phyloP scores from a whole-genome alignment of 352 stramenopile genomes.

The Phytophthora sp. region DNA sequence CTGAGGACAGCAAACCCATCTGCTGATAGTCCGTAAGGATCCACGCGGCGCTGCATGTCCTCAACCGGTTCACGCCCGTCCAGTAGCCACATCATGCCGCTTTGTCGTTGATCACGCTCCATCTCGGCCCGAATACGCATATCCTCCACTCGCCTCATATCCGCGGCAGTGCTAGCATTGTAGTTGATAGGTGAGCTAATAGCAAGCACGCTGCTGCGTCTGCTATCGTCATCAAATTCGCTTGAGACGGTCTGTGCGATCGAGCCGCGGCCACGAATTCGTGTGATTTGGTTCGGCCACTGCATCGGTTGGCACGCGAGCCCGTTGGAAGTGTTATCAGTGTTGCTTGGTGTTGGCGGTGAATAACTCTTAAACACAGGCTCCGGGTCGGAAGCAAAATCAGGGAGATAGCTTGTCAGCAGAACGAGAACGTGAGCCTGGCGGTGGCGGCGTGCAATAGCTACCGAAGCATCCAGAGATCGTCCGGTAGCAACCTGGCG shows the following conservation, averaged over 20 bases:
- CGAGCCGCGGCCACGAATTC: constrained; percentile 26
- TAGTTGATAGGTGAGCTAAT: constrained; percentile 36
- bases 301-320: constrained; percentile 5
- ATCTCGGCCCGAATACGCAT: constrained; percentile 40
- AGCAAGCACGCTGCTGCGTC: constrained; percentile 30
- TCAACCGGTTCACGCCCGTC: constrained; percentile 44
- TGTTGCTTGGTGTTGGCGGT: constrained; percentile 3
- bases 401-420: constrained; percentile 68
- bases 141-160: constrained; percentile 16
- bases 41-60: constrained; percentile 38
- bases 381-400: constrained; percentile 44
- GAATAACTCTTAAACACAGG: constrained; percentile 18
- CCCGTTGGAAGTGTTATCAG: not conserved
- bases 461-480: constrained; percentile 56
- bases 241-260: constrained; percentile 46
- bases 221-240: constrained; percentile 37
- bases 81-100: constrained; percentile 46
- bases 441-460: constrained; percentile 51
- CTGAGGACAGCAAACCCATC: constrained; percentile 41
- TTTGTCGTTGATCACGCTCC: constrained; percentile 35
- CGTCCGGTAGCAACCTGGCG: constrained; percentile 25
- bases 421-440: constrained; percentile 77
- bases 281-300: constrained; percentile 9
- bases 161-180: constrained; percentile 13
- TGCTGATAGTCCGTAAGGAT: constrained; percentile 22